Conservation (phyloP, 202 grass and related monocot genomes). For the Zoysia matrella region DNA sequence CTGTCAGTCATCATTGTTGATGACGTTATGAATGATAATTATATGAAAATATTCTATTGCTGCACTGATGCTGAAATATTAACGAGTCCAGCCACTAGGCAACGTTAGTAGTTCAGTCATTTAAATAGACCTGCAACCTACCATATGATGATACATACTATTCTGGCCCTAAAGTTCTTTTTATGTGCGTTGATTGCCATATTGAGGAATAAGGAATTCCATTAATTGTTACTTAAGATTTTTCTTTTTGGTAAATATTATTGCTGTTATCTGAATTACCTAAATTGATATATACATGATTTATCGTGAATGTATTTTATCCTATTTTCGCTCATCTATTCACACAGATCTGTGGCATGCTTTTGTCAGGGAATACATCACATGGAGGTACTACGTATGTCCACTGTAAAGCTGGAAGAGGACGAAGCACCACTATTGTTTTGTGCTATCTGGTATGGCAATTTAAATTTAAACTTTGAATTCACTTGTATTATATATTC, state of each 20-base stretch:
- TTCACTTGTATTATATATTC: not conserved
- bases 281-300: not conserved
- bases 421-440: conserved; percentile 90
- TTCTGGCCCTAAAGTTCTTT: not conserved
- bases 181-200: not conserved
- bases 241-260: not conserved
- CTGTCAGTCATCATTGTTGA: conserved; percentile 3
- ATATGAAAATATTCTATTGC: conserved; percentile 2
- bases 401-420: conserved; percentile 51
- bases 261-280: not conserved
- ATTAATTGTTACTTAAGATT: not conserved
- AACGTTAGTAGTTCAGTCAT: not conserved
- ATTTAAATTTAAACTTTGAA: conserved; percentile 17
- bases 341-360: not conserved
- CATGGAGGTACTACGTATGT: conserved; percentile 63
- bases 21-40: conserved; percentile 25
- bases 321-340: not conserved
- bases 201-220: not conserved
- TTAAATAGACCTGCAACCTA: conserved; percentile 10
- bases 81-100: not conserved
- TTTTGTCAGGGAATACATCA: conserved; percentile 64
- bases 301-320: not conserved
- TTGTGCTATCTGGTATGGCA: conserved; percentile 88
- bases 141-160: not conserved
- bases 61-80: conserved; percentile 1